These are phyloP conservation scores for Candida stauntonica DNA, from an alignment of 805 yeast genomes.

Conservation along the genomic window DNA sequence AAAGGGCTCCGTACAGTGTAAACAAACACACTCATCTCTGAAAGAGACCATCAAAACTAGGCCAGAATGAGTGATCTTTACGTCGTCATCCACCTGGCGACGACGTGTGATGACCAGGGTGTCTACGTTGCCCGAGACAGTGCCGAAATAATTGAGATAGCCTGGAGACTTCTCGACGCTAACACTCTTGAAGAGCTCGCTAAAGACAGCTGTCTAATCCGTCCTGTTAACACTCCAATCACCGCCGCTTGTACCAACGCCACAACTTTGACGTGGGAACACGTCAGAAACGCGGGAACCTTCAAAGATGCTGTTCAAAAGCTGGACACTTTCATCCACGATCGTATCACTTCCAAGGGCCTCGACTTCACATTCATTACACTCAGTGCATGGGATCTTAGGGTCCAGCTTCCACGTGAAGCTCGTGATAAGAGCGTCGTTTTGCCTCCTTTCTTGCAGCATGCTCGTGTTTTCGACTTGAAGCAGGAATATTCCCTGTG, in stretches of 20 bases:
- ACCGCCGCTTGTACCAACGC: slow-evolving; percentile 50
- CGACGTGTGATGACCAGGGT: slow-evolving; percentile 65
- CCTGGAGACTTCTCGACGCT: slow-evolving; percentile 63
- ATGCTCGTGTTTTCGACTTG: slow-evolving; percentile 73
- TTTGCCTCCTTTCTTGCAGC: slow-evolving; percentile 70
- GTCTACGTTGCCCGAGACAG: slow-evolving; percentile 60
- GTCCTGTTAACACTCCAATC: slow-evolving; percentile 63
- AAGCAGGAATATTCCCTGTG: slow-evolving; percentile 68
- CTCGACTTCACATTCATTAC: slow-evolving; percentile 63
- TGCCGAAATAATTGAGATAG: slow-evolving; percentile 60
- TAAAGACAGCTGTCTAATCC: slow-evolving; percentile 45
- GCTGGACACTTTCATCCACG: slow-evolving; percentile 49
- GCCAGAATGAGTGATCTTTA: slow-evolving; percentile 46
- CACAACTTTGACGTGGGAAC: slow-evolving; percentile 57
- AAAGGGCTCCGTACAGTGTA: too few species aligned
- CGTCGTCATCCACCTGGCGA: slow-evolving; percentile 56
- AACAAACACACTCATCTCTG: too few species aligned
- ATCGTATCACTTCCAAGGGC: slow-evolving; percentile 36
- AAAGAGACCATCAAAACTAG: too few species aligned
- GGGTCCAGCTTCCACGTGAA: slow-evolving; percentile 76
- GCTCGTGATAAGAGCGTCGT: slow-evolving; percentile 70
- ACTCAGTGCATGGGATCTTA: slow-evolving; percentile 61
- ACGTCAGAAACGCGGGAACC: slow-evolving; percentile 50
- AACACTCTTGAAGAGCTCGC: slow-evolving; percentile 39
- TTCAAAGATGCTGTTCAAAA: slow-evolving; percentile 59